These are phyloP conservation scores for Cyclotella cryptica DNA, from an alignment of 108 stramenopile genomes.

Conservation along the genomic window DNA sequence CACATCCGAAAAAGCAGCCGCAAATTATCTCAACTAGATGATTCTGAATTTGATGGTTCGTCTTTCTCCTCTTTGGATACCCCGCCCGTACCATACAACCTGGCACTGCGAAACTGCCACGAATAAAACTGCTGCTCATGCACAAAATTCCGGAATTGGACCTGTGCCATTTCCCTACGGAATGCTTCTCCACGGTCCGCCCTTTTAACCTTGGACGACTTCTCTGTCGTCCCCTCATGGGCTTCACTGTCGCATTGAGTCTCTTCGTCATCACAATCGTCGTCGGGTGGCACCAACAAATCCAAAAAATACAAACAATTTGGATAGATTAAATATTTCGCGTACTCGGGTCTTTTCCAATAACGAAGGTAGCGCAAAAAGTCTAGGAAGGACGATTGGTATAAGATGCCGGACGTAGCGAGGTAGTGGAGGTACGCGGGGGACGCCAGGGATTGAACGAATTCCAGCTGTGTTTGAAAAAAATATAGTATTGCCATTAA, in stretches of 20 bases:
- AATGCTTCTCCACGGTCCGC: constrained; percentile 65
- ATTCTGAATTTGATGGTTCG: neutral
- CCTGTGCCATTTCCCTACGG: constrained; percentile 76
- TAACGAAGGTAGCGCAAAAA: constrained; percentile 78
- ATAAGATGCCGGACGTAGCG: constrained; percentile 68
- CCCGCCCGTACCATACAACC: constrained; percentile 64
- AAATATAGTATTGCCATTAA: neutral
- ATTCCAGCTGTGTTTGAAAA: constrained; percentile 46
- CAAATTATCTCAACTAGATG: neutral
- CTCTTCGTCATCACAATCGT: constrained; percentile 14
- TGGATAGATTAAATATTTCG: constrained; percentile 78
- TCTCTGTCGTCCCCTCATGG: neutral
- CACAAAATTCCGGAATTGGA: constrained; percentile 84
- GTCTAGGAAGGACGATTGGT: constrained; percentile 72
- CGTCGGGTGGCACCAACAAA: constrained; percentile 59
- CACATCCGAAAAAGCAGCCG: no score
- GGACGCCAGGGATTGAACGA: constrained; percentile 82
- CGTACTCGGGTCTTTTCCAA: constrained; percentile 86
- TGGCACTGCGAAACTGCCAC: constrained; percentile 81
- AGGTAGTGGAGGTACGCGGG: constrained; percentile 89
- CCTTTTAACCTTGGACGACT: constrained; percentile 4
- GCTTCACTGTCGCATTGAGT: neutral
- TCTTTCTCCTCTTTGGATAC: neutral
- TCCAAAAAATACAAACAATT: constrained; percentile 87
- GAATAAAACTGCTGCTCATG: constrained; percentile 88